These are phyloP conservation scores for Rugonectria rugulosa DNA, from an alignment of 2,329 filamentous ascomycete genomes.

Conservation along the genomic window DNA sequence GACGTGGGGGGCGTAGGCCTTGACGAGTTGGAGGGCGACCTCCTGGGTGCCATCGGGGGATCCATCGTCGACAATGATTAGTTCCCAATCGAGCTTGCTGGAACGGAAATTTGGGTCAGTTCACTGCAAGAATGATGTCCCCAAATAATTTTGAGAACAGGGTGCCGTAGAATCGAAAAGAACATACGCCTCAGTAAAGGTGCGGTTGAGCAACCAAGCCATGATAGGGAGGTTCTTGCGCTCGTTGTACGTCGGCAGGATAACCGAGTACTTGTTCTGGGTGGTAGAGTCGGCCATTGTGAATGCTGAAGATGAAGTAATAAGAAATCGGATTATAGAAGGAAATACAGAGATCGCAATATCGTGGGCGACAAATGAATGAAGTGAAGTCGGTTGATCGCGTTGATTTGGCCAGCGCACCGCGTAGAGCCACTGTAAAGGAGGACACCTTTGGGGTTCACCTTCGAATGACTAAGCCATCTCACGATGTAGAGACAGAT, in stretches of 20 bases:
- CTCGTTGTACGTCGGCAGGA: conserved; percentile 98
- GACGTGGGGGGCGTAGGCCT: conserved; percentile 82
- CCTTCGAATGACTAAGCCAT: conserved; percentile 21
- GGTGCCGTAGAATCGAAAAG: neutral
- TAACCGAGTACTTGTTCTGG: conserved; percentile 89
- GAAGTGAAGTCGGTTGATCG: conserved; percentile 35
- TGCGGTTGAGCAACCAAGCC: conserved; percentile 90
- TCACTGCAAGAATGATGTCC: neutral
- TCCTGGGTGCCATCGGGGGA: conserved; percentile 95
- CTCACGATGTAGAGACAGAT: conserved; percentile 33
- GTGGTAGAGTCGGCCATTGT: conserved; percentile 56
- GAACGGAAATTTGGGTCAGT: neutral
- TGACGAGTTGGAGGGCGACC: conserved; percentile 88
- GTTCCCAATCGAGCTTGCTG: conserved; percentile 94
- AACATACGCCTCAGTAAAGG: conserved; percentile 84
- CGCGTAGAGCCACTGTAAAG: conserved; percentile 38
- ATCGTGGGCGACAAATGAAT: conserved; percentile 34
- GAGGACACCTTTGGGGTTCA: conserved; percentile 30
- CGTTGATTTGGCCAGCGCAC: conserved; percentile 31
- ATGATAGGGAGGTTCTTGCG: conserved; percentile 96
- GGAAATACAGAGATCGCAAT: neutral
- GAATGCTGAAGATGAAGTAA: conserved; percentile 3
- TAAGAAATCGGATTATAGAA: neutral
- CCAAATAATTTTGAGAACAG: neutral
- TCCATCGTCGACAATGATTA: conserved; percentile 98